Evolutionary conservation across 1,284 basidiomycete species (phyloP).

Genomic region (Peniophora sp.): DNA sequence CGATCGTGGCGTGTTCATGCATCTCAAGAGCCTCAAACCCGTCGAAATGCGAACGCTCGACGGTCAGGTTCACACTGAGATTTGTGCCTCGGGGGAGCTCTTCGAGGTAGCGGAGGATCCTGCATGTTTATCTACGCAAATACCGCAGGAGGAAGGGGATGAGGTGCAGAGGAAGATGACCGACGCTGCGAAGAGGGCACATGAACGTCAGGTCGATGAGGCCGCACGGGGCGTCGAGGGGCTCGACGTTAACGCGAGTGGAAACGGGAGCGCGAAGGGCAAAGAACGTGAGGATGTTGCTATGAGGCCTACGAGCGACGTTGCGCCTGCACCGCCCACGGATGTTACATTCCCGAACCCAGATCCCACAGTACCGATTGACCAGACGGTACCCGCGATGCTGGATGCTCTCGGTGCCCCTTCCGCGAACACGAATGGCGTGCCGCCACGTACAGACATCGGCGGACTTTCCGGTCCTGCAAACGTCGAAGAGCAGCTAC

Average conservation of each 20-base stretch:
- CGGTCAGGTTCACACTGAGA: conserved; percentile 42
- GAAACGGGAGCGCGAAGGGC: conserved; percentile 4
- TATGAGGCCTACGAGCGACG: conserved; percentile 22
- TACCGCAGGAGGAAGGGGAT: background rate
- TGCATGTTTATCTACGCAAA: background rate
- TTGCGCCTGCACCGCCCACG: conserved; percentile 6
- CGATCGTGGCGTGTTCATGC: conserved; percentile 59
- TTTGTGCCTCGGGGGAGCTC: conserved; percentile 56
- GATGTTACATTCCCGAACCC: conserved; percentile 15
- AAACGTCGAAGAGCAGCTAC: conserved; percentile 27
- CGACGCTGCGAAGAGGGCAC: background rate
- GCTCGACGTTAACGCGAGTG: too few species aligned
- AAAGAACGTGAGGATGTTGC: conserved; percentile 7
- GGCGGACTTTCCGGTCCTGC: background rate
- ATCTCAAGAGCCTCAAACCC: conserved; percentile 51
- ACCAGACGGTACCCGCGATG: conserved; percentile 9
- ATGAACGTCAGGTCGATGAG: too few species aligned
- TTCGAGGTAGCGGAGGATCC: conserved; percentile 63
- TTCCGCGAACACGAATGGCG: background rate
- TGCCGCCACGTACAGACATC: conserved; percentile 6
- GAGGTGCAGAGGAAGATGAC: conserved; percentile 6
- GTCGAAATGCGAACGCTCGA: conserved; percentile 39
- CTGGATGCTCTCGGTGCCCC: conserved; percentile 5
- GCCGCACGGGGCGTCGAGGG: too few species aligned
- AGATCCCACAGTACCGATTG: conserved; percentile 16